Evolutionary conservation across 1,284 basidiomycete species (phyloP), one percentile per base, ranked within the genome.

Genomic region (Cryptococcus sp.): DNA sequence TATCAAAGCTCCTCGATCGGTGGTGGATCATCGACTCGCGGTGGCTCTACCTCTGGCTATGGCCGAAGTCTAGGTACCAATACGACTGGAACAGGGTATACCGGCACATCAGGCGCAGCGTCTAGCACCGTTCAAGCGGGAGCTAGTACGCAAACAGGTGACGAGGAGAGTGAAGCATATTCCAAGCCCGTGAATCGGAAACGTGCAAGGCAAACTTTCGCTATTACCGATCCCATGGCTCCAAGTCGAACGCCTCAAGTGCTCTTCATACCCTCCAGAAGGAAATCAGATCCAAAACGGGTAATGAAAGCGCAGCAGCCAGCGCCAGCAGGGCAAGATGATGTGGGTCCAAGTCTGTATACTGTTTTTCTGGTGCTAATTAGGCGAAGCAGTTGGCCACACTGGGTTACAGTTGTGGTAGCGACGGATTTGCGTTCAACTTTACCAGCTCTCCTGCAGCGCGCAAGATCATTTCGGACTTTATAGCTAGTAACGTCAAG

Each of bases 401-500:
- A 16, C 51, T 73, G 34, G 70, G 70, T 1, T 73, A 73, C 53
- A 68, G 66, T 53, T 71, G 67, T 46, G 62, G 26, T 1, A 16
- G 62, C 22, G 69, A 73, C 29, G 59, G 57, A 23, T 73, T 71
- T 45, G 67, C 66, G 1, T 73, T 73, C 65, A 73, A 73, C 49
- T 71, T 73, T 52, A 66, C 67, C 3, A 54, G 59, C 37, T 64
- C 69, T 1, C 65, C 66, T 0, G 63, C 65, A 2, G 72, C 72
- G 0, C 62, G 68, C 16, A 69, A 69, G 53, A 65, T 74, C 46
- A 68, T 76, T 1, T 65, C 67, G 10, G 72, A 74, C n/a, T 76
- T 76, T 52, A 76, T 76, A 45, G 67, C 70, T 5, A 59, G 57
- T 15, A 73, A 76, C 50, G 70, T 76, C 48, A 67, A 67, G 54